Percentiles rank a stretch among this genome's conserved stretches.
These are phyloP conservation scores for Dactylellina drechsleri DNA, from an alignment of 2,329 filamentous ascomycete species.

Conservation along the genomic window DNA sequence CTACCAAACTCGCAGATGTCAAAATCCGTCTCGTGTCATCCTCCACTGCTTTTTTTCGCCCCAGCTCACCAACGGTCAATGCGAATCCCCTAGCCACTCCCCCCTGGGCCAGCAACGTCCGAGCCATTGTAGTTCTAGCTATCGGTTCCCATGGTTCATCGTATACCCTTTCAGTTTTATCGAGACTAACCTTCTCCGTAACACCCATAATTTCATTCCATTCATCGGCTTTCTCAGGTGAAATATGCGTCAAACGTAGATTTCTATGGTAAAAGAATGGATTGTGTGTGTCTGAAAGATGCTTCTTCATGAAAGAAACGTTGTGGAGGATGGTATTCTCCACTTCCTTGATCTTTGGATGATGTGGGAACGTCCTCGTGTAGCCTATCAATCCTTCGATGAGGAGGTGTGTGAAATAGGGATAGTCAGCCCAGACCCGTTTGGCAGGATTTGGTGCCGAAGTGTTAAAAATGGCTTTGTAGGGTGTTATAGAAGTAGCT, in stretches of 20 bases:
- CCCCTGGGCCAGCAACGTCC: conserved; percentile 40
- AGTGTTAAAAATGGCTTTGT: conserved; percentile 50
- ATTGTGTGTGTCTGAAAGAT: conserved; percentile 26
- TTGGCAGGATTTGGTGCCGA: conserved; percentile 44
- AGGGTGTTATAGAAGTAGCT: conserved; percentile 29
- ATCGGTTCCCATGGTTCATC: conserved; percentile 39
- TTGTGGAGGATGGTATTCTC: conserved; percentile 51
- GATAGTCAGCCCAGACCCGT: conserved; percentile 41
- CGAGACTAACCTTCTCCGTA: conserved; percentile 23
- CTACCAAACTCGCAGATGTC: conserved; percentile 43
- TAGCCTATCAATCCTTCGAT: conserved; percentile 41
- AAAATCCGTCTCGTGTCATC: conserved; percentile 35
- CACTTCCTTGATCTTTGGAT: conserved; percentile 37
- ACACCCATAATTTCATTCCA: conserved; percentile 49
- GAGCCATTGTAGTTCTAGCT: conserved; percentile 29
- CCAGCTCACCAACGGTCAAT: conserved; percentile 21
- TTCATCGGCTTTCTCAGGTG: conserved; percentile 35
- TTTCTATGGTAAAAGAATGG: conserved; percentile 44
- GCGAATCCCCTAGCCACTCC: conserved; percentile 49
- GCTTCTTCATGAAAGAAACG: conserved; percentile 26
- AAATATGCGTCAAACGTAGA: conserved; percentile 29
- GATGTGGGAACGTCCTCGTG: conserved; percentile 38
- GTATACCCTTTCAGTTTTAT: conserved; percentile 46
- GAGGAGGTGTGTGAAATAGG: conserved; percentile 48
- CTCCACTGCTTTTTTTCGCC: conserved; percentile 30